These are phyloP conservation scores for Posidonia australis DNA, from an alignment of 106 monocot species.

Conservation along the genomic window DNA sequence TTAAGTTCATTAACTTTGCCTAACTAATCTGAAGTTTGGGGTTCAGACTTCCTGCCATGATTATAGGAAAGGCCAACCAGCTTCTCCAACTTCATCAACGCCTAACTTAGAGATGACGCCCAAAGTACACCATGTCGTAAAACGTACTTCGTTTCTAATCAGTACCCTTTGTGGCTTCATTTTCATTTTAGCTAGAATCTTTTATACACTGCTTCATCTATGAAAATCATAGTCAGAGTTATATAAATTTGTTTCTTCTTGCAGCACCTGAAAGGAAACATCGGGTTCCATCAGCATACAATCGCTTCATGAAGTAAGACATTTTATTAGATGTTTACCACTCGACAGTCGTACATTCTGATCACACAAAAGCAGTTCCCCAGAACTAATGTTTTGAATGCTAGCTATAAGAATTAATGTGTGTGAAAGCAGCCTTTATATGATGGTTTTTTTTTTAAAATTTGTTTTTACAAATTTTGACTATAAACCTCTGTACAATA, in stretches of 20 bases:
- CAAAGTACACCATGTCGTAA: slow-evolving; percentile 49
- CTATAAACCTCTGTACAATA: too few relatives aligned
- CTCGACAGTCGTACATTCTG: too few relatives aligned
- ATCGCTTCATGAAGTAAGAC: slow-evolving; percentile 90
- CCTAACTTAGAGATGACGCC: slow-evolving; percentile 19
- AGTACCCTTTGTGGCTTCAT: not conserved
- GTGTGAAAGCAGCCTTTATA: too few relatives aligned
- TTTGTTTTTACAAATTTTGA: too few relatives aligned
- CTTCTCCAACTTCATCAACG: slow-evolving; percentile 21
- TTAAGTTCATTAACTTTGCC: too few relatives aligned
- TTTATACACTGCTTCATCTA: too few relatives aligned
- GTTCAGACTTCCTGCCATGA: slow-evolving; percentile 39
- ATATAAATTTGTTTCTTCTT: not conserved
- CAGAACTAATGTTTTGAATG: too few relatives aligned
- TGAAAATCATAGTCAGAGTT: too few relatives aligned
- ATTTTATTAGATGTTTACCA: too few relatives aligned
- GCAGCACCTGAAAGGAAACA: slow-evolving; percentile 97
- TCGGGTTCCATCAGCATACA: slow-evolving; percentile 90
- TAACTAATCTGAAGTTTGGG: not conserved
- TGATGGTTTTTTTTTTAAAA: too few relatives aligned
- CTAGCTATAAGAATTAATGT: too few relatives aligned
- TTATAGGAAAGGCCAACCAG: slow-evolving; percentile 29
- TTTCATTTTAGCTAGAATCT: not conserved
- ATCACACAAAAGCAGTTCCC: too few relatives aligned
- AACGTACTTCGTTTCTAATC: slow-evolving; percentile 25